Evolutionary conservation across 2,329 filamentous ascomycete species (phyloP).

Genomic region (Colletotrichum navitas): DNA sequence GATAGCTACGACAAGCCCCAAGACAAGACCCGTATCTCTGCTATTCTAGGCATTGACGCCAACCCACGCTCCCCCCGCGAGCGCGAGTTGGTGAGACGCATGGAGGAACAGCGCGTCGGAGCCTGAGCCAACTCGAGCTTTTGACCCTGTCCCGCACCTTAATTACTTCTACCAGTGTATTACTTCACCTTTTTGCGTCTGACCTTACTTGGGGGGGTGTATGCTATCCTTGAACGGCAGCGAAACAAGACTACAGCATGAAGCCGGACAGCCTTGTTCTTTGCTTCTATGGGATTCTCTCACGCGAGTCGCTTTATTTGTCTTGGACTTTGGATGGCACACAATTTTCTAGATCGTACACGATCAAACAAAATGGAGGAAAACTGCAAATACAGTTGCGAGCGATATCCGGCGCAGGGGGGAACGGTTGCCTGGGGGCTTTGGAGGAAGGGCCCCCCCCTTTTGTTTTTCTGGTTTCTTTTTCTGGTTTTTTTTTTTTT

Average conservation of each 20-base stretch:
- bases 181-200: conserved; percentile 39
- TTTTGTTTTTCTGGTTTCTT: conserved; percentile 1
- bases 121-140: conserved; percentile 37
- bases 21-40: conserved; percentile 73
- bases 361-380: conserved; percentile 33
- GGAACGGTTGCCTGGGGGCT: conserved; percentile 9
- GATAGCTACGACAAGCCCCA: conserved; percentile 55
- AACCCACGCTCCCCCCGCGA: conserved; percentile 69
- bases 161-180: conserved; percentile 41
- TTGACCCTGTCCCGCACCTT: conserved; percentile 49
- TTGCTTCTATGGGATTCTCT: conserved; percentile 28
- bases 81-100: conserved; percentile 67
- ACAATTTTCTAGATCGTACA: conserved; percentile 19
- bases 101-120: conserved; percentile 63
- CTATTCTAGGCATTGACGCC: conserved; percentile 71
- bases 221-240: conserved; percentile 13
- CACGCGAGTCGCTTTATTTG: conserved; percentile 12
- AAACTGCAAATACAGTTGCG: conserved; percentile 10
- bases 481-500: neutral
- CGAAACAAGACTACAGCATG: conserved; percentile 29
- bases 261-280: conserved; percentile 34
- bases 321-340: conserved; percentile 6
- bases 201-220: conserved; percentile 25
- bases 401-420: conserved; percentile 34
- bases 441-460: neutral